These are phyloP conservation scores for Candida lessepsii DNA, from an alignment of 805 yeast species.

Conservation along the genomic window DNA sequence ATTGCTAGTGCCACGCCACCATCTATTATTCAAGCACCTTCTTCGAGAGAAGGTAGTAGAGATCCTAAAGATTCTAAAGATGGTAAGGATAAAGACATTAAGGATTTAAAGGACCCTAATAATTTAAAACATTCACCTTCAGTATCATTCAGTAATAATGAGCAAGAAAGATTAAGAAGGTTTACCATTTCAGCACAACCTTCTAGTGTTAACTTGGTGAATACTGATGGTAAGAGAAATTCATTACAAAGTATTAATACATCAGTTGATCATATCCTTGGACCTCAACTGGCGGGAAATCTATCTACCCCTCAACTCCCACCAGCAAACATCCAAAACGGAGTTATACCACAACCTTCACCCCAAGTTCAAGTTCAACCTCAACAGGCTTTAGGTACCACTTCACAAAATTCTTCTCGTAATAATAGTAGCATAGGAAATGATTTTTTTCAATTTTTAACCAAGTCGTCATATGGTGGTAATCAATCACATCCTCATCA, in stretches of 20 bases:
- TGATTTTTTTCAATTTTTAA: conserved; percentile 15
- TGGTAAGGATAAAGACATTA: neutral
- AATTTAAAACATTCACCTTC: conserved; percentile 15
- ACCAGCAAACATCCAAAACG: neutral
- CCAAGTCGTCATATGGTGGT: conserved; percentile 6
- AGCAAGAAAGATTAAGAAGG: conserved; percentile 36
- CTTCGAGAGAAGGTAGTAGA: neutral
- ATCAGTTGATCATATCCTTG: conserved; percentile 1
- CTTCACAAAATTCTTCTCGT: conserved; percentile 10
- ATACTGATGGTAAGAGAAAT: conserved; percentile 7
- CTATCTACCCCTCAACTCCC: neutral
- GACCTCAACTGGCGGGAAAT: neutral
- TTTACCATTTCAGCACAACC: conserved; percentile 47
- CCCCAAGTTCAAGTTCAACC: conserved; percentile 6
- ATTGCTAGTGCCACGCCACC: conserved; percentile 5
- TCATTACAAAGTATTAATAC: conserved; percentile 2
- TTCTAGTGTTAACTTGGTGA: conserved; percentile 28
- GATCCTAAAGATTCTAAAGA: conserved; percentile 1
- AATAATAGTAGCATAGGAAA: conserved; percentile 13
- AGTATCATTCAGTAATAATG: conserved; percentile 32
- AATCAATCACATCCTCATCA: conserved; percentile 1
- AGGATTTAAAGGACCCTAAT: neutral
- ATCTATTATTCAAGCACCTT: neutral
- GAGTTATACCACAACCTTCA: neutral
- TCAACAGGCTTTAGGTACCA: conserved; percentile 4